phyloP scores from a whole-genome alignment of 768 basidiomycete species.

The Russula earlei region DNA sequence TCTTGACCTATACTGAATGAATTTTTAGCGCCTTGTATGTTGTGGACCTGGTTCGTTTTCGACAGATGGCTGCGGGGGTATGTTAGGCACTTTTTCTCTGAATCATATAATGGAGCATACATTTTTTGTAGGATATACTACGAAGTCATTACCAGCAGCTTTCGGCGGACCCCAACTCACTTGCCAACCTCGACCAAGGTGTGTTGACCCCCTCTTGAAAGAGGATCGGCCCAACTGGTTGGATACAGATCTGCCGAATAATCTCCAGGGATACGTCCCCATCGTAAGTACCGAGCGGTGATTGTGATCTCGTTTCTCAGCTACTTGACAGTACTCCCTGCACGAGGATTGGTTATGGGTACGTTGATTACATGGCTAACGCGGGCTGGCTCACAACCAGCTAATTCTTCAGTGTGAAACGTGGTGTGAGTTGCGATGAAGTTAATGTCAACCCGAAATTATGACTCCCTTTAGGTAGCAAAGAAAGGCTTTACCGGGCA shows the following conservation, averaged over 20 bases:
- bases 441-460: neutral
- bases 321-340: slow-evolving; percentile 57
- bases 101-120: neutral
- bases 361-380: slow-evolving; percentile 24
- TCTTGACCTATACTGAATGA: neutral
- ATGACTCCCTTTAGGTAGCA: slow-evolving; percentile 46
- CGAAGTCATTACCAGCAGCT: slow-evolving; percentile 88
- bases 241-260: slow-evolving; percentile 81
- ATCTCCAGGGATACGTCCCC: slow-evolving; percentile 83
- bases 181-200: slow-evolving; percentile 95
- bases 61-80: slow-evolving; percentile 62
- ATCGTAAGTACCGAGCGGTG: slow-evolving; percentile 53
- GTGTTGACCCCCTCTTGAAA: neutral
- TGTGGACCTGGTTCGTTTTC: slow-evolving; percentile 89
- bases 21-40: slow-evolving; percentile 80
- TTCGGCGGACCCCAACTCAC: slow-evolving; percentile 88
- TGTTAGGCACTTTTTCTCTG: slow-evolving; percentile 18
- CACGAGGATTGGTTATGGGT: slow-evolving; percentile 97
- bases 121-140: slow-evolving; percentile 56
- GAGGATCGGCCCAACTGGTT: neutral
- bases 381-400: neutral
- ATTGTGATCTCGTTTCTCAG: slow-evolving; percentile 4
- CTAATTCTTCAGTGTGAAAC: slow-evolving; percentile 73
- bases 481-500: slow-evolving; percentile 66
- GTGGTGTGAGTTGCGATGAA: slow-evolving; percentile 65